phyloP scores from a whole-genome alignment of 805 yeast genomes.

The Metschnikowia reukaufii region DNA sequence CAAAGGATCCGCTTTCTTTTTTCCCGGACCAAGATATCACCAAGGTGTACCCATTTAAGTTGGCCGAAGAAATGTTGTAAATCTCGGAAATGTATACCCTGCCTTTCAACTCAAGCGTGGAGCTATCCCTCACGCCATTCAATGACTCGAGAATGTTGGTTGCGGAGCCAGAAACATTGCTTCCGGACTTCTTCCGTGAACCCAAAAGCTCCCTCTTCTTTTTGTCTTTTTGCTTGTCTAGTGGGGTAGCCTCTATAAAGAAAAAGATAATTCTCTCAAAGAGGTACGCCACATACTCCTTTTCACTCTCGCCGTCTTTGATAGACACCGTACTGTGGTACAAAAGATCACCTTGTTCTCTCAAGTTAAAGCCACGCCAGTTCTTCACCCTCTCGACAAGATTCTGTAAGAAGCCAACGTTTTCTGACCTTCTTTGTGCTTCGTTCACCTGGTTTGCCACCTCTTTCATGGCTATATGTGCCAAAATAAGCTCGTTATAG shows the following conservation, averaged over 20 bases:
- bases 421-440: constrained; percentile 89
- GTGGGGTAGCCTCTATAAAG: constrained; percentile 33
- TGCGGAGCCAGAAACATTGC: constrained; percentile 42
- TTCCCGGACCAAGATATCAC: constrained; percentile 82
- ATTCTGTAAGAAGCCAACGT: constrained; percentile 66
- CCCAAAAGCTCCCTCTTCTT: constrained; percentile 43
- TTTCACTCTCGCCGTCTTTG: constrained; percentile 68
- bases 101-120: constrained; percentile 64
- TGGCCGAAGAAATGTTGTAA: constrained; percentile 40
- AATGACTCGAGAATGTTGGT: constrained; percentile 37
- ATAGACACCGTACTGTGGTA: constrained; percentile 71
- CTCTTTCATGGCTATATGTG: constrained; percentile 71
- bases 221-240: constrained; percentile 32
- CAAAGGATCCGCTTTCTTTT: constrained; percentile 82
- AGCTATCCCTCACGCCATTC: constrained; percentile 27
- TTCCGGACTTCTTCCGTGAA: constrained; percentile 48
- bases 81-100: constrained; percentile 74
- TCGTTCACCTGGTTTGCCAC: constrained; percentile 90
- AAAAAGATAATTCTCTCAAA: constrained; percentile 68
- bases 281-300: constrained; percentile 85
- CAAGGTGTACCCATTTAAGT: constrained; percentile 52
- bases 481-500: constrained; percentile 67
- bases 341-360: constrained; percentile 81
- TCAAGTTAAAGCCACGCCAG: constrained; percentile 87
- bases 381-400: constrained; percentile 74